Percentiles rank a stretch among this genome's conserved stretches.
phyloP scores from a whole-genome alignment of 2,329 filamentous ascomycete genomes.

The Metarhizium humberi region DNA sequence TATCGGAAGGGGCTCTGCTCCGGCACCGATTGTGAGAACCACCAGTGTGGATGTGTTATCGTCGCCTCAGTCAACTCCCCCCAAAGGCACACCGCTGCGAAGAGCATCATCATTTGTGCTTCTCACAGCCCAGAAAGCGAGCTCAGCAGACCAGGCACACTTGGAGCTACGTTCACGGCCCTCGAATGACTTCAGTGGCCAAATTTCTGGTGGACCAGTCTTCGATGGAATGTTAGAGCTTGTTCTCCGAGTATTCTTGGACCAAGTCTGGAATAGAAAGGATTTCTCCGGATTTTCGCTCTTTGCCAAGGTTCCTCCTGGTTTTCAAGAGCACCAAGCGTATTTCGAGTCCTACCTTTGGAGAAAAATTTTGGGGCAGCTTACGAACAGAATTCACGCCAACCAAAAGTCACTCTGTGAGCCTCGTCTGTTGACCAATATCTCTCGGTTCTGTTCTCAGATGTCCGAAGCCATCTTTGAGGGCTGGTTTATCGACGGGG shows the following conservation, averaged over 20 bases:
- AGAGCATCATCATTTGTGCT: constrained; percentile 89
- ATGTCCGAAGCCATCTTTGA: constrained; percentile 88
- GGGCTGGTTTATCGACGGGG: constrained; percentile 90
- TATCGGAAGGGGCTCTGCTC: constrained; percentile 46
- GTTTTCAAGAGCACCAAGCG: constrained; percentile 88
- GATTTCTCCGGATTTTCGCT: constrained; percentile 85
- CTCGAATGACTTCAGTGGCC: constrained; percentile 14
- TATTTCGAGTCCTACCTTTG: constrained; percentile 91
- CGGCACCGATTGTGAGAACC: constrained; percentile 65
- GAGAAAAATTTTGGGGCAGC: constrained; percentile 60
- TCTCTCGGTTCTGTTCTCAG: constrained; percentile 71
- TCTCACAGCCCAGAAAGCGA: constrained; percentile 54
- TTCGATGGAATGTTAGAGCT: constrained; percentile 71
- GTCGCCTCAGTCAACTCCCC: constrained; percentile 36
- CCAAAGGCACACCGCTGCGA: constrained; percentile 53
- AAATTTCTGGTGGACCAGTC: constrained; percentile 56
- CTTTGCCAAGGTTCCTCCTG: constrained; percentile 80
- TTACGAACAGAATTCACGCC: constrained; percentile 61
- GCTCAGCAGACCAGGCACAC: constrained; percentile 30
- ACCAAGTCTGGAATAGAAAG: constrained; percentile 77
- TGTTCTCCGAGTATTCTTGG: constrained; percentile 69
- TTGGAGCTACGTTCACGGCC: not conserved
- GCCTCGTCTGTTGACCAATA: constrained; percentile 75
- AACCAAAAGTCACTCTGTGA: constrained; percentile 68
- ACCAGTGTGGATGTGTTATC: constrained; percentile 45